phyloP scores from a whole-genome alignment of 2,329 filamentous ascomycete species.

The Pseudofabraea citricarpa region DNA sequence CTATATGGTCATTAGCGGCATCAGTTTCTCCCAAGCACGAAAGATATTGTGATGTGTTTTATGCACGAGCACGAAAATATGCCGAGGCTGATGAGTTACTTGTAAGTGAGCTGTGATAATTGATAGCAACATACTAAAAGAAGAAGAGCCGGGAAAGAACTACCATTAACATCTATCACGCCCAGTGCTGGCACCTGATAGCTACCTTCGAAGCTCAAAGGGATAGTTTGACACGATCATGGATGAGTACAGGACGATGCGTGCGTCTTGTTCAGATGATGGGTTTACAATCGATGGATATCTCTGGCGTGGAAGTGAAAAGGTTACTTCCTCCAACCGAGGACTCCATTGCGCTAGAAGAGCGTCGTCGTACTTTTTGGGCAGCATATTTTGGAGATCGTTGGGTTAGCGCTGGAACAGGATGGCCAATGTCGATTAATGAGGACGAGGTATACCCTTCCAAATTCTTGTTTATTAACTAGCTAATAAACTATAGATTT shows the following conservation, averaged over 20 bases:
- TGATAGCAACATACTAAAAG: conserved; percentile 1
- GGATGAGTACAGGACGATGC: conserved; percentile 71
- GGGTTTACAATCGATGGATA: conserved; percentile 75
- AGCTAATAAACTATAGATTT: conserved; percentile 23
- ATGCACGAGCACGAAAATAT: conserved; percentile 77
- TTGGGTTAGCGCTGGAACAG: conserved; percentile 83
- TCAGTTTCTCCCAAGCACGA: conserved; percentile 68
- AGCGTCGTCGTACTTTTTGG: conserved; percentile 84
- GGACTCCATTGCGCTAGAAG: conserved; percentile 78
- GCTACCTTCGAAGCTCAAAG: conserved; percentile 76
- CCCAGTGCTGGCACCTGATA: conserved; percentile 74
- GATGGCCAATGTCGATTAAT: conserved; percentile 81
- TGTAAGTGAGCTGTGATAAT: conserved; percentile 28
- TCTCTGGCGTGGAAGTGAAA: conserved; percentile 59
- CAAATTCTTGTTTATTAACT: conserved; percentile 39
- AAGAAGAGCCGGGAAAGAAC: conserved; percentile 66
- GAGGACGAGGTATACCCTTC: conserved; percentile 51
- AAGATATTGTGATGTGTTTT: conserved; percentile 71
- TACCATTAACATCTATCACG: conserved; percentile 74
- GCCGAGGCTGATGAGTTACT: conserved; percentile 81
- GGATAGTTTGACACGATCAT: conserved; percentile 81
- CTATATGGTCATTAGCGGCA: conserved; percentile 80
- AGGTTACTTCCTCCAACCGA: conserved; percentile 67
- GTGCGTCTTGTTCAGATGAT: conserved; percentile 75
- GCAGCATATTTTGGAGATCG: conserved; percentile 75